Evolutionary conservation across 2,329 filamentous ascomycete genomes (phyloP).

Genomic region (Hortaea sp.): DNA sequence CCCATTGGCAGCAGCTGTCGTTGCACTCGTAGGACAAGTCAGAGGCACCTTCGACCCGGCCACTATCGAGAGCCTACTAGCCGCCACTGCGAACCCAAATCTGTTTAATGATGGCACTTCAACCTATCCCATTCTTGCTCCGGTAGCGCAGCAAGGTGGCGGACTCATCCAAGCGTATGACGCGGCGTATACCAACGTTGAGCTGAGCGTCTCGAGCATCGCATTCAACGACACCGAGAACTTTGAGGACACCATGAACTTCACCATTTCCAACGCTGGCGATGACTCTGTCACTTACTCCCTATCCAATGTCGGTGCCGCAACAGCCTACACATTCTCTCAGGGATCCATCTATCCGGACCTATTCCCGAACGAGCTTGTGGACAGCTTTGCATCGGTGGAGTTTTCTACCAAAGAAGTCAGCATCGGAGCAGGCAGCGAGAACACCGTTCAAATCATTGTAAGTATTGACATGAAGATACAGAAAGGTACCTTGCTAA

Average conservation of each 20-base stretch:
- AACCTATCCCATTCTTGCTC: neutral
- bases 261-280: conserved; percentile 48
- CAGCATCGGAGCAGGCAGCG: conserved; percentile 10
- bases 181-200: conserved; percentile 44
- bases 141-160: conserved; percentile 44
- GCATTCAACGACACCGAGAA: conserved; percentile 56
- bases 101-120: conserved; percentile 28
- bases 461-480: neutral
- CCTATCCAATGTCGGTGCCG: conserved; percentile 41
- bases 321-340: conserved; percentile 44
- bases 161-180: conserved; percentile 53
- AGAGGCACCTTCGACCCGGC: neutral
- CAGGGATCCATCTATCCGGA: conserved; percentile 8
- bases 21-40: conserved; percentile 22
- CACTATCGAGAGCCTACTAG: neutral
- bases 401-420: conserved; percentile 10
- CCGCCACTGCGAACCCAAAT: neutral
- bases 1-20: conserved; percentile 44
- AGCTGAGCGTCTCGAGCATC: conserved; percentile 47
- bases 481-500: neutral
- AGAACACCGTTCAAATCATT: conserved; percentile 14
- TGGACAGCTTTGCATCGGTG: conserved; percentile 12
- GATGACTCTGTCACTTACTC: conserved; percentile 41
- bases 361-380: conserved; percentile 12
- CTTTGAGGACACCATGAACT: conserved; percentile 34